Conservation (phyloP, 2,329 filamentous ascomycete species). For the Fusarium pseudograminearum region DNA sequence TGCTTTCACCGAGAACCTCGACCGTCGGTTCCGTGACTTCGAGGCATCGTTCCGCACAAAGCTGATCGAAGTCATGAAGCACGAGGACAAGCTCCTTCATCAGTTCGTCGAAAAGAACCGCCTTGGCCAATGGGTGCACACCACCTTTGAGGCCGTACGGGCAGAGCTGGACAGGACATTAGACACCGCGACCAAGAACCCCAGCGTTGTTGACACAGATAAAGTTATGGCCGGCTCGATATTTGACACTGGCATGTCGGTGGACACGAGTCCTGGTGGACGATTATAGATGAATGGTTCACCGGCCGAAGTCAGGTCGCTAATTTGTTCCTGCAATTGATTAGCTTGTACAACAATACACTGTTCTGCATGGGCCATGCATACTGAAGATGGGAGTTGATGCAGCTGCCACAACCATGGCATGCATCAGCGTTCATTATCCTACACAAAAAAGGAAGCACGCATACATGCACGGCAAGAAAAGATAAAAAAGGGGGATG, state of each 20-base stretch:
- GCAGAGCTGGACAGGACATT: constrained; percentile 50
- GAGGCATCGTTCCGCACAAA: constrained; percentile 74
- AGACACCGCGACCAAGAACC: constrained; percentile 50
- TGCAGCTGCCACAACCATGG: constrained; percentile 15
- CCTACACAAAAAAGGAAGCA: constrained; percentile 17
- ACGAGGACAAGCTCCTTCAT: constrained; percentile 76
- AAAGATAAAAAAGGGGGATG: constrained; percentile 9
- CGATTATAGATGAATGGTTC: constrained; percentile 3
- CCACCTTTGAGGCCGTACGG: constrained; percentile 55
- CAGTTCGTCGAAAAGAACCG: constrained; percentile 75
- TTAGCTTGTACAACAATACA: constrained; percentile 31
- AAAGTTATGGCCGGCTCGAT: constrained; percentile 36
- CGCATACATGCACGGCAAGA: constrained; percentile 22
- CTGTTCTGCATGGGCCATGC: constrained; percentile 4
- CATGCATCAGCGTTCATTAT: constrained; percentile 19
- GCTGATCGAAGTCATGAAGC: constrained; percentile 77
- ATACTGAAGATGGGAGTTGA: background rate
- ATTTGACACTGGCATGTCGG: constrained; percentile 34
- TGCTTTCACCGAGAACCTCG: constrained; percentile 71
- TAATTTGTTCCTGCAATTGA: constrained; percentile 2
- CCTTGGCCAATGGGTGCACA: constrained; percentile 74
- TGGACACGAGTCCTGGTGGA: constrained; percentile 18
- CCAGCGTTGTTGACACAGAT: constrained; percentile 11
- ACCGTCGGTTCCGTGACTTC: constrained; percentile 69
- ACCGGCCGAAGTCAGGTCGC: background rate